Conservation (phyloP, 2,329 filamentous ascomycete genomes). For the Colletotrichum plurivorum region DNA sequence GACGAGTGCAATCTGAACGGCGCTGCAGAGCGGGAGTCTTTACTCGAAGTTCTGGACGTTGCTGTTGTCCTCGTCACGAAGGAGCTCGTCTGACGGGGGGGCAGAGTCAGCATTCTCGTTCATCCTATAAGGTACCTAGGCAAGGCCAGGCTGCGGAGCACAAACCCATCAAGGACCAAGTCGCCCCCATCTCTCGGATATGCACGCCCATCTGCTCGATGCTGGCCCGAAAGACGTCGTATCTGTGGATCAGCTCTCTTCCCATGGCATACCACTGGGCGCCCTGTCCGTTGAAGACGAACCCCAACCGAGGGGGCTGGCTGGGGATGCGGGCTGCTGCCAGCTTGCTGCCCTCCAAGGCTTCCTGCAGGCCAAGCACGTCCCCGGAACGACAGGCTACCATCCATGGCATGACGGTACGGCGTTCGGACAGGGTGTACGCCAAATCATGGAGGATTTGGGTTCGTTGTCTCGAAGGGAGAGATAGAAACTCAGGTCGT, state of each 20-base stretch:
- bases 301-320: slow-evolving; percentile 44
- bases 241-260: slow-evolving; percentile 36
- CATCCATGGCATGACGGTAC: slow-evolving; percentile 1
- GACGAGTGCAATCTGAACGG: slow-evolving; percentile 57
- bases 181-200: too few species aligned
- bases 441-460: background rate
- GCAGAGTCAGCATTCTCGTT: slow-evolving; percentile 48
- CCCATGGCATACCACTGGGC: slow-evolving; percentile 45
- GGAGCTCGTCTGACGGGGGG: slow-evolving; percentile 18
- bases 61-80: background rate
- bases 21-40: slow-evolving; percentile 49
- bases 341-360: too few species aligned
- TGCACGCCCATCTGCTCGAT: slow-evolving; percentile 45
- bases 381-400: background rate
- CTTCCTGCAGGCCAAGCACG: background rate
- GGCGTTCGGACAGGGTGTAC: slow-evolving; percentile 11
- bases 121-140: slow-evolving; percentile 6
- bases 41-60: slow-evolving; percentile 8
- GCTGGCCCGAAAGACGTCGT: slow-evolving; percentile 57
- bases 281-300: slow-evolving; percentile 47
- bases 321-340: too few species aligned
- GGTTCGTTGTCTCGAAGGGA: background rate
- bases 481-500: background rate
- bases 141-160: too few species aligned
- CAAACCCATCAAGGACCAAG: too few species aligned